A percentile compares a stretch with the other conserved stretches of the same genome.
These are phyloP conservation scores for Achaetomiella virescens DNA, from an alignment of 495 filamentous ascomycete genomes.

Conservation along the genomic window DNA sequence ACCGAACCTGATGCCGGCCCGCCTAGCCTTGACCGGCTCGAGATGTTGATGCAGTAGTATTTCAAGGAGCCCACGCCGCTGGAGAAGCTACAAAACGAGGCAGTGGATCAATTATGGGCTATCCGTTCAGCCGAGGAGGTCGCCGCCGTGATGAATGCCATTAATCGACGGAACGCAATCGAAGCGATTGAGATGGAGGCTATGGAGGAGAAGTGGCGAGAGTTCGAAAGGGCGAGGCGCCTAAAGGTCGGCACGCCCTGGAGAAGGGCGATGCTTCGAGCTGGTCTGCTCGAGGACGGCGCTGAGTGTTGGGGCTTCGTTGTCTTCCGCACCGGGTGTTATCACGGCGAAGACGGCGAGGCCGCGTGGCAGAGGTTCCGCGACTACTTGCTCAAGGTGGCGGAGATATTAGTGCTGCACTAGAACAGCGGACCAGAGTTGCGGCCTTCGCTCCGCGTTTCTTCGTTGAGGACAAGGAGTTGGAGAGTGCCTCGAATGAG, in stretches of 20 bases:
- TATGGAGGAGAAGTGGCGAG: neutral
- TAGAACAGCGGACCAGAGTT: neutral
- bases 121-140: neutral
- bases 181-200: neutral
- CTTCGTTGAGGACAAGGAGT: neutral
- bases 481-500: neutral
- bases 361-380: neutral
- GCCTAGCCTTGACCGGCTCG: neutral
- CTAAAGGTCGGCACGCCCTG: neutral
- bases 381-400: neutral
- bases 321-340: neutral
- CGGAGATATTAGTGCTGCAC: neutral
- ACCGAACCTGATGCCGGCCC: neutral
- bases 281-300: neutral
- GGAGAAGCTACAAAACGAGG: neutral
- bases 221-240: neutral
- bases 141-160: neutral
- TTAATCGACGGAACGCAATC: neutral
- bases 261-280: neutral
- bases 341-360: neutral
- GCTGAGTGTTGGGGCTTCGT: neutral
- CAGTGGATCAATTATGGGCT: neutral
- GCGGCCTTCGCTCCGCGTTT: neutral
- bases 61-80: neutral
- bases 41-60: neutral